Conservation (phyloP, 2,329 filamentous ascomycete genomes). For the Nectriaceae sp. region DNA sequence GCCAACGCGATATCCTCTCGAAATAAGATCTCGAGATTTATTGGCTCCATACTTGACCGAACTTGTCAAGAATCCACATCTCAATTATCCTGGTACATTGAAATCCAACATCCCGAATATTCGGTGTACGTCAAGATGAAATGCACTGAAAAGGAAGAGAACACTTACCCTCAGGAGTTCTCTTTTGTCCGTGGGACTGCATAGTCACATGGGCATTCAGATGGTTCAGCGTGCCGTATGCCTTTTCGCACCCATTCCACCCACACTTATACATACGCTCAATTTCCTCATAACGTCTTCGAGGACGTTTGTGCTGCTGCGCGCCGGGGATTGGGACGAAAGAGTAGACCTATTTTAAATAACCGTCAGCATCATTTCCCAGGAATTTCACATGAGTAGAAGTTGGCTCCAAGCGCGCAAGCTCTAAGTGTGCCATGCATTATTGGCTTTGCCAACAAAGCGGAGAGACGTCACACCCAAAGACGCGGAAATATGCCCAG, state of each 20-base stretch:
- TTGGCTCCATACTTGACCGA: not conserved
- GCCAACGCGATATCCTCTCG: not conserved
- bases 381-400: not conserved
- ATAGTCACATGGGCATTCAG: conserved; percentile 98
- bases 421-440: too few species aligned
- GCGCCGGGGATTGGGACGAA: conserved; percentile 97
- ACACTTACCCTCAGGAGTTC: conserved; percentile 90
- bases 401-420: too few species aligned
- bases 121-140: too few species aligned
- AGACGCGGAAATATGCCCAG: too few species aligned
- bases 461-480: too few species aligned
- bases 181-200: conserved; percentile 94
- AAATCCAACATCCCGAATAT: too few species aligned
- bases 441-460: too few species aligned
- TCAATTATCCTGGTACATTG: too few species aligned
- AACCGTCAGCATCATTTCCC: not conserved
- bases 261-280: conserved; percentile 99
- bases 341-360: conserved; percentile 80
- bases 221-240: conserved; percentile 96
- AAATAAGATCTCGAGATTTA: not conserved
- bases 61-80: not conserved
- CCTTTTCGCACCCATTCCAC: conserved; percentile 98
- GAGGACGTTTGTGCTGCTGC: conserved; percentile 94
- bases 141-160: too few species aligned
- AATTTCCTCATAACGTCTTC: conserved; percentile 94